Base-by-base conservation (phyloP, 2,329 filamentous ascomycete species). In the Colletotrichum tamarilloi region DNA sequence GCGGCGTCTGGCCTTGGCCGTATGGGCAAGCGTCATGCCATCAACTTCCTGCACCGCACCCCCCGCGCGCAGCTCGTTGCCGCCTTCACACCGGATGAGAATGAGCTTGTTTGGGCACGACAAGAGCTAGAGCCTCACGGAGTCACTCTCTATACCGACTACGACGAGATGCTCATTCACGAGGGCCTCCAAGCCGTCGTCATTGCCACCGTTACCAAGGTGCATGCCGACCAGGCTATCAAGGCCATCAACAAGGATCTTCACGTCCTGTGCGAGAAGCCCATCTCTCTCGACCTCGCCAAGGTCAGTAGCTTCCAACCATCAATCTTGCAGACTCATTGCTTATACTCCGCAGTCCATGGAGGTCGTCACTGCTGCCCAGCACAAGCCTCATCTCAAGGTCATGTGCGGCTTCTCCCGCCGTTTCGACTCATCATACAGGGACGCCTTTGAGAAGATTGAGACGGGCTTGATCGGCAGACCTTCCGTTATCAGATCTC, bases 401-500 rank as follows among this genome's bases (percentile, higher is more conserved):
- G 90, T 93, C 73, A 89, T 93, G 85, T 81, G 80, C 42, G 80
- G 80, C 46, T 81, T 81, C 76, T 81, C 80, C 4, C 80, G 80
- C 24, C 79, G 80, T 46, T 93, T 93, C 83, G 92, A 93, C 76
- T 83, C 86, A 38, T 91, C 89, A 53, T 93, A 93, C 83, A 85
- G 90, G 62, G 86, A 91, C 59, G 92, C 91, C 8, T 86, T 84
- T 77, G 77, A 82, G 28, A 87, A 89, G 75, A 86, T 89, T 76
- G 79, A 85, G 28, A 76, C 80, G 0, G 91, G 91, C 9, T 76
- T 84, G 32, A 92, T 93, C 73, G 92, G 92, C 4, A 84, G 86
- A 0, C 88, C 90, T 1, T 86, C 87, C 8, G 84, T 93, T 57
- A 85, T 93, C 76, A 89, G 91, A 75, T 90, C 87, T 46, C 91